These are phyloP conservation scores for Mucor saturninus DNA, from an alignment of 371 early-diverging fungal genomes.

Conservation along the genomic window DNA sequence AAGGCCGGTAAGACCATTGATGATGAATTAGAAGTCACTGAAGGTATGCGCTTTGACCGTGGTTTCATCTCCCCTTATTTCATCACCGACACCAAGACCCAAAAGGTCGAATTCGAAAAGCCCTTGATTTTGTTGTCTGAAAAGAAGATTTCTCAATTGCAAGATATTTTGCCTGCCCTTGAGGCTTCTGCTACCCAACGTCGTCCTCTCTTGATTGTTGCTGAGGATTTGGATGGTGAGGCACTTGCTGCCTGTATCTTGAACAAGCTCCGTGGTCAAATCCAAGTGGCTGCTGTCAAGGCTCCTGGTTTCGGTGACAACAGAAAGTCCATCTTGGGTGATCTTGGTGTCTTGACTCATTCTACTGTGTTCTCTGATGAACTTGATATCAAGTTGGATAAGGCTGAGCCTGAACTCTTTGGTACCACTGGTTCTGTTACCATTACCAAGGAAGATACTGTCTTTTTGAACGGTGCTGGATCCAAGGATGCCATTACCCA, in stretches of 20 bases:
- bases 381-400: slow-evolving; percentile 94
- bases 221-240: slow-evolving; percentile 98
- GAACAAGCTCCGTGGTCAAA: slow-evolving; percentile 98
- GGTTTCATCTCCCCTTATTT: slow-evolving; percentile 99
- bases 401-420: slow-evolving; percentile 87
- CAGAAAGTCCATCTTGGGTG: slow-evolving; percentile 97
- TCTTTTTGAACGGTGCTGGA: slow-evolving; percentile 94
- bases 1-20: slow-evolving; percentile 98
- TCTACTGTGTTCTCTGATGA: slow-evolving; percentile 96
- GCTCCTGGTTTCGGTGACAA: slow-evolving; percentile 99
- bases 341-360: slow-evolving; percentile 94
- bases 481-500: slow-evolving; percentile 85
- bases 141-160: slow-evolving; percentile 94
- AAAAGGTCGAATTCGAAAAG: slow-evolving; percentile 98
- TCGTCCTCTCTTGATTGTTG: slow-evolving; percentile 94
- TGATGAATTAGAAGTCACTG: slow-evolving; percentile 96
- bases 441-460: slow-evolving; percentile 98
- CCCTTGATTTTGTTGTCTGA: slow-evolving; percentile 94
- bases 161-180: slow-evolving; percentile 94
- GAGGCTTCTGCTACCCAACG: slow-evolving; percentile 94
- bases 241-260: slow-evolving; percentile 97
- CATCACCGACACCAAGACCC: slow-evolving; percentile 96
- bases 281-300: slow-evolving; percentile 96
- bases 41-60: slow-evolving; percentile 99
- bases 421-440: slow-evolving; percentile 89